phyloP scores from a whole-genome alignment of 78 protist genomes.

The Emiliania huxleyi region DNA sequence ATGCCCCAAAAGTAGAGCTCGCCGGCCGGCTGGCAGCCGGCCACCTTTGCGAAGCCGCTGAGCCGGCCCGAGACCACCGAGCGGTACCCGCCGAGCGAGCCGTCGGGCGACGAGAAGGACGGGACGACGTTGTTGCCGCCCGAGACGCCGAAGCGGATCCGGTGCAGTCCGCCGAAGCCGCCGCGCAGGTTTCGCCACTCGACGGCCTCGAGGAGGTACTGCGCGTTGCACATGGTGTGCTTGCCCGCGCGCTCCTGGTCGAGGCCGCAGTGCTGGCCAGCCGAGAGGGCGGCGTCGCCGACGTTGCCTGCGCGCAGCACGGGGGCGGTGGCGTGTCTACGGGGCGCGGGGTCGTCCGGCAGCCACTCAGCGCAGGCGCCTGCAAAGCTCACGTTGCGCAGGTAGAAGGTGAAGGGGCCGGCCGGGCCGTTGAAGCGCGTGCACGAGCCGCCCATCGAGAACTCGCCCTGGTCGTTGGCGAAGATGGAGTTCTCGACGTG shows the following conservation, averaged over 20 bases:
- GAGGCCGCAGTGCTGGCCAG: slow-evolving; percentile 3
- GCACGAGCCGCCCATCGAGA: not conserved
- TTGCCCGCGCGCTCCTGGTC: not conserved
- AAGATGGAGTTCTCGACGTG: not conserved
- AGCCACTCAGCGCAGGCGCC: not conserved
- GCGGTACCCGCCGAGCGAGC: slow-evolving; percentile 3
- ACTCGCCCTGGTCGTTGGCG: not conserved
- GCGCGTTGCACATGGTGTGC: not conserved
- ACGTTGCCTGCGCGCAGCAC: no score
- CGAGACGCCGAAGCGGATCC: not conserved
- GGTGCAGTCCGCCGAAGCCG: not conserved
- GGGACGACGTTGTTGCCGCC: not conserved
- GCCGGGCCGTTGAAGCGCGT: not conserved
- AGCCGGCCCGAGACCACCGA: not conserved
- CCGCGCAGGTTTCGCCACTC: not conserved
- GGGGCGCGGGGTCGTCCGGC: not conserved
- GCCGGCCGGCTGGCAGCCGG: not conserved
- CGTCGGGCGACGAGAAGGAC: not conserved
- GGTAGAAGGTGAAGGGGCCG: not conserved
- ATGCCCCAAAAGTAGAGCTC: not conserved
- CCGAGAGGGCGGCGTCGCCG: not conserved
- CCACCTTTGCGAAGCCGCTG: not conserved
- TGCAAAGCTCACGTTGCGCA: not conserved
- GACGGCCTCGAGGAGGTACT: not conserved
- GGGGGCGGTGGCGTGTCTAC: not conserved